Evolutionary conservation across 495 filamentous ascomycete genomes (phyloP), one percentile per base, ranked within the genome.

Genomic region (Cryomyces minteri): DNA sequence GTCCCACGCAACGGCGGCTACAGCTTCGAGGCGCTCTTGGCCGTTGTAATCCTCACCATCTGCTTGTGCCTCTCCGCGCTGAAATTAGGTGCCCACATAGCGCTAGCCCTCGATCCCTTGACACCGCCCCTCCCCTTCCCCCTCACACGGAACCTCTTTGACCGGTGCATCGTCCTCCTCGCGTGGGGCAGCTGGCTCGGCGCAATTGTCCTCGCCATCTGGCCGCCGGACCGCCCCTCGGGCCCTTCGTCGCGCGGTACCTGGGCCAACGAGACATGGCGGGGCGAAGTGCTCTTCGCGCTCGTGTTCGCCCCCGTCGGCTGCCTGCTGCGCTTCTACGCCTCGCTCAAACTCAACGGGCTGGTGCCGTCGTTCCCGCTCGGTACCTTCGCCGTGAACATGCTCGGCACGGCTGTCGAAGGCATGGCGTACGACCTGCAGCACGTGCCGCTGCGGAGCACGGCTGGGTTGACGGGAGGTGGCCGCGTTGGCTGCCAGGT

Each of bases 381-480:
- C 0, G 90, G 90, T 2, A 98, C 90, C 0, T 95, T 96, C 58
- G 60, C 62, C 6, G 86, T 83, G 7, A 98, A 98, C 52, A 66
- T 92, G 7, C 55, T 77, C 29, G 90, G 90, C 5, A 87, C 84
- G 0, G 62, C 68, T 9, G 54, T 77, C 6, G 56, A 72, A 43
- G 77, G 74, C 0, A 72, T 88, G 66, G 74, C 76, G 31, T 85
- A 69, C 62, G 81, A 86, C 55, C 58, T 88, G 43, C 81, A 84
- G 58, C 82, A 80, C 56, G 62, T 71, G 41, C 48, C 9, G 41
- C 50, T 48, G 38, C 69, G 11, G 5, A 39, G 32, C 61, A 1
- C 65, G 60, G 29, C 45, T 61, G 25, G 74, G 67, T 5, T 66
- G 67, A 31, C 61, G 57, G 58, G 70, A 73, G 32, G 61, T 2